Base-by-base conservation (phyloP, 2,329 filamentous ascomycete species). In the Diaporthe ilicicola region DNA sequence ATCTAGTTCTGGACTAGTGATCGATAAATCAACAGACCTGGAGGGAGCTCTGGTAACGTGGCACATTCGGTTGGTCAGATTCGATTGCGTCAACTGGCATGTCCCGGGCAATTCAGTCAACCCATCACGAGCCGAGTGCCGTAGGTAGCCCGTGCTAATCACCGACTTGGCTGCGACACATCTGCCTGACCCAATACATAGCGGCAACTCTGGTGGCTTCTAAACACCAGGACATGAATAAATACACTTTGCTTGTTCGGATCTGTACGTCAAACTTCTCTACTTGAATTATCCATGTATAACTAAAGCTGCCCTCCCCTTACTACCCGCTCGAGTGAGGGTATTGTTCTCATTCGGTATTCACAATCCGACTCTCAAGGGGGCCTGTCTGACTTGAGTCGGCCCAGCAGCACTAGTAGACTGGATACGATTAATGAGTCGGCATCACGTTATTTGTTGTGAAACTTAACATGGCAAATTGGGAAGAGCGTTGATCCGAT, bases 41-140 rank as follows among this genome's bases (percentile, higher is more conserved):
- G 15, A 44, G 42, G 42, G 32, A 70, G 53, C 5, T 67, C 27
- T 27, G 53, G 69, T 71, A 71, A 71, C 69, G 62, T 67, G 69
- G 69, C 69, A 71, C 69, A 61, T 67, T 71, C 44, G 62, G 69
- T 55, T 62, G 69, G 69, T 67, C 53, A 53, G 54, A 67, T 67
- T 71, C 55, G 34, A 71, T 61, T 71, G 62, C 69, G 69, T 67
- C 69, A 67, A 71, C 68, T 61, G 56, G 50, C 37, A 70, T 53
- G 56, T 53, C 51, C 56, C 32, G 44, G 29, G 48, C 37, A 55
- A 54, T 50, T 50, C 29, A n/a, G n/a, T n/a, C n/a, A n/a, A 64
- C 51, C 53, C 68, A 54, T 62, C 56, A 65, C 56, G 50, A 67
- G 53, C 69, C 69, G 62, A 67, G 34, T 71, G 69, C 69, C 62